phyloP scores from a whole-genome alignment of 768 basidiomycete genomes.

The Boletus rufocinnamomeus region DNA sequence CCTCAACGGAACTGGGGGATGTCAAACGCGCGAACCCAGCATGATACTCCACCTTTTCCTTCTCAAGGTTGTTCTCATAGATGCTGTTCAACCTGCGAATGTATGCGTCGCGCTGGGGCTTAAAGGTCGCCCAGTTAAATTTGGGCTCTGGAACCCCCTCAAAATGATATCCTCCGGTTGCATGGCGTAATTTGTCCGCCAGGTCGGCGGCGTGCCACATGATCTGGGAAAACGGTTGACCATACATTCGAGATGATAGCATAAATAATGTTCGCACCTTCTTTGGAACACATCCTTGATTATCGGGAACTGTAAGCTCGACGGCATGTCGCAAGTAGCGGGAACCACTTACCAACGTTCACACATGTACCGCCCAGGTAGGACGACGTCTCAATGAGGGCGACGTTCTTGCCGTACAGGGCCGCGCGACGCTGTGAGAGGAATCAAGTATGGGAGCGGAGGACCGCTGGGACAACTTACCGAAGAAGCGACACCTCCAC shows the following conservation, averaged over 20 bases:
- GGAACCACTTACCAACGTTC: conserved; percentile 77
- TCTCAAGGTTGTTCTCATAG: conserved; percentile 86
- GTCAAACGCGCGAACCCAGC: conserved; percentile 74
- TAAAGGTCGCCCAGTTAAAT: conserved; percentile 91
- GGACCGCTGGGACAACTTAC: conserved; percentile 45
- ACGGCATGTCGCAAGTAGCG: background rate
- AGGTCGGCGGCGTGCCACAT: conserved; percentile 98
- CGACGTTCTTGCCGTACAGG: conserved; percentile 90
- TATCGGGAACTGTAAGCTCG: conserved; percentile 8
- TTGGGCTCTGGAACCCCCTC: conserved; percentile 56
- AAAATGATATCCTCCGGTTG: conserved; percentile 73
- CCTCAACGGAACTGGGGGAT: conserved; percentile 68
- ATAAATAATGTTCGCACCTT: conserved; percentile 52
- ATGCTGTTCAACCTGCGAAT: conserved; percentile 87
- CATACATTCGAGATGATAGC: background rate
- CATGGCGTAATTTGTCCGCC: conserved; percentile 79
- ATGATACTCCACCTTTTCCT: conserved; percentile 87
- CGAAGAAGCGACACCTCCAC: conserved; percentile 87
- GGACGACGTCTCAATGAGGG: conserved; percentile 76
- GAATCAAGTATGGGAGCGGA: background rate
- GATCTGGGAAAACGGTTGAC: conserved; percentile 50
- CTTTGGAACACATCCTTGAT: conserved; percentile 92
- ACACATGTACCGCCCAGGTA: conserved; percentile 94
- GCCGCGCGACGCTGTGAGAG: conserved; percentile 81
- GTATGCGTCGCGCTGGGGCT: conserved; percentile 94